A percentile compares a stretch with the other conserved stretches of the same genome.
phyloP scores from a whole-genome alignment of 306 rosid genomes.

The Cercis canadensis region DNA sequence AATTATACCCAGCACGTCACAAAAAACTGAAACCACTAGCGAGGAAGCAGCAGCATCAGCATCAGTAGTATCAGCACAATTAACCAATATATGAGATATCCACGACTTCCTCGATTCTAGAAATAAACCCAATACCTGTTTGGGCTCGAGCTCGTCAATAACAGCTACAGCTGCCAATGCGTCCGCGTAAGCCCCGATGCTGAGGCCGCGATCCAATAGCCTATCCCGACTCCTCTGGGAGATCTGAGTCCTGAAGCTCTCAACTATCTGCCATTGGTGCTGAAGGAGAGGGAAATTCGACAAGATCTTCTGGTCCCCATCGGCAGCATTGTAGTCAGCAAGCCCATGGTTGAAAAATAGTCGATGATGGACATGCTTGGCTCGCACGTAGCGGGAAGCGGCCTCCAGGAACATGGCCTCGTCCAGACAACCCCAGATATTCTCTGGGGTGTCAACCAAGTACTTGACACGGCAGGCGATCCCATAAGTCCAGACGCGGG shows the following conservation, averaged over 20 bases:
- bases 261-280: conserved; percentile 99
- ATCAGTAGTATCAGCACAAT: conserved; percentile 46
- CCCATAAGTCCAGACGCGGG: conserved; percentile 65
- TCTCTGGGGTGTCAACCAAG: conserved; percentile 89
- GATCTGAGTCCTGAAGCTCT: conserved; percentile 90
- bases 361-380: conserved; percentile 69
- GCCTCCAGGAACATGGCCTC: conserved; percentile 96
- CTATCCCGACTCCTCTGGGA: conserved; percentile 92
- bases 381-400: conserved; percentile 79
- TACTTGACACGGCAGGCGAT: conserved; percentile 93
- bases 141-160: conserved; percentile 79
- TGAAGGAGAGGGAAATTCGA: conserved; percentile 84
- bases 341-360: conserved; percentile 29
- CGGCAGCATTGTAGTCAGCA: conserved; percentile 15
- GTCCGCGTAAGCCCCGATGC: conserved; percentile 68
- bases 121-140: conserved; percentile 67
- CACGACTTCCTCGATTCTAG: conserved; percentile 86
- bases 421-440: conserved; percentile 96
- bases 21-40: conserved; percentile 69
- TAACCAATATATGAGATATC: conserved; percentile 62
- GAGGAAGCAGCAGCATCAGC: conserved; percentile 46
- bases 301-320: conserved; percentile 54
- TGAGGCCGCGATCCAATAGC: conserved; percentile 72
- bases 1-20: conserved; percentile 83
- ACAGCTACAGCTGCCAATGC: conserved; percentile 86